Evolutionary conservation across 2,329 filamentous ascomycete species (phyloP).

Genomic region (Orbilia blumenaviensis): DNA sequence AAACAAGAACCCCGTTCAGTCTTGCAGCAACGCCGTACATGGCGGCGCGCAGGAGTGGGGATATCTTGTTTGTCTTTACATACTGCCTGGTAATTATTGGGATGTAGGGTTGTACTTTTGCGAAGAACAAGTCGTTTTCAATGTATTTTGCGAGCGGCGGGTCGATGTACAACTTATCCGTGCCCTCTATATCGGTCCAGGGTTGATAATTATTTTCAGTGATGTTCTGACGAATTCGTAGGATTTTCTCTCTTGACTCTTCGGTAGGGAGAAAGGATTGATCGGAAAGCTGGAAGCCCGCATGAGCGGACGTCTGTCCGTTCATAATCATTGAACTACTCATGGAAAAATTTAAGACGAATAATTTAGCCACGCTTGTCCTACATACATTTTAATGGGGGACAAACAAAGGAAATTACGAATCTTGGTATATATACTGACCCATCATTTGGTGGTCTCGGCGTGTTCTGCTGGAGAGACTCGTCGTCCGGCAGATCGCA

Average conservation of each 20-base stretch:
- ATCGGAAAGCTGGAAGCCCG: constrained; percentile 55
- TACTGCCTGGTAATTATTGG: constrained; percentile 55
- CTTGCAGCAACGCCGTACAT: constrained; percentile 57
- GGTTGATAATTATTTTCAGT: constrained; percentile 52
- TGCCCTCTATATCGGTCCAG: constrained; percentile 54
- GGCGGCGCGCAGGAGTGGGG: constrained; percentile 54
- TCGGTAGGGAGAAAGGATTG: constrained; percentile 52
- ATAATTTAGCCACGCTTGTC: constrained; percentile 12
- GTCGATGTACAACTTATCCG: constrained; percentile 55
- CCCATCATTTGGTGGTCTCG: constrained; percentile 56
- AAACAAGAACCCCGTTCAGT: constrained; percentile 55
- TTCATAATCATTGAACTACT: constrained; percentile 56
- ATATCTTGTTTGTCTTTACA: constrained; percentile 52
- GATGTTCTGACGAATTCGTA: constrained; percentile 55
- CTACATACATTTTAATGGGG: background rate
- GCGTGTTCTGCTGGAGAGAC: constrained; percentile 43
- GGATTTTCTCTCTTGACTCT: constrained; percentile 49
- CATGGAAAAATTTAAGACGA: constrained; percentile 3
- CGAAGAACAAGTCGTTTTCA: constrained; percentile 54
- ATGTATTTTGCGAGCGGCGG: constrained; percentile 53
- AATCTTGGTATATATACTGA: constrained; percentile 36
- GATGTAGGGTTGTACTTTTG: constrained; percentile 56
- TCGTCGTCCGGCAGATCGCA: constrained; percentile 55
- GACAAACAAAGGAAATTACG: constrained; percentile 18
- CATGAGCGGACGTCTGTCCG: constrained; percentile 55